These are phyloP conservation scores for Aspergillus sp. DNA, from an alignment of 2,329 filamentous ascomycete species.

Conservation along the genomic window DNA sequence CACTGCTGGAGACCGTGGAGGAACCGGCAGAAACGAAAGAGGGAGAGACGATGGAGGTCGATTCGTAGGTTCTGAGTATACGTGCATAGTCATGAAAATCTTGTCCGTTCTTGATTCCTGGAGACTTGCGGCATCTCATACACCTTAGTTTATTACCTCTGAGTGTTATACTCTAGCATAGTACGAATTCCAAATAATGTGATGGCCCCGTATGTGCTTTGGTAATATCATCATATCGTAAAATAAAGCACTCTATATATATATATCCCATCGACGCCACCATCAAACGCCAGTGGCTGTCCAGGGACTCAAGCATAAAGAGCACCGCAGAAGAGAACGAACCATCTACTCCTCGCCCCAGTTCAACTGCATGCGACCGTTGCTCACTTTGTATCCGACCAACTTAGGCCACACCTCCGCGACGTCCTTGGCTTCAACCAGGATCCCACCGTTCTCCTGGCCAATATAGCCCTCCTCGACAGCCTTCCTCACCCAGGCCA, in stretches of 20 bases:
- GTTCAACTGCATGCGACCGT: constrained; percentile 73
- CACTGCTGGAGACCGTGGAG: constrained; percentile 74
- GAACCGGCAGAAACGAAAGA: constrained; percentile 41
- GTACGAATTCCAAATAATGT: constrained; percentile 11
- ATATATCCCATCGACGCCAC: too few relatives aligned
- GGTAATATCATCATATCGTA: neutral
- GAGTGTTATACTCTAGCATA: constrained; percentile 8
- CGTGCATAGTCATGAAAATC: constrained; percentile 22
- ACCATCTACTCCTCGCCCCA: constrained; percentile 66
- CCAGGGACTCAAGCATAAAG: neutral
- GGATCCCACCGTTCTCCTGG: constrained; percentile 67
- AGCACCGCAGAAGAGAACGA: neutral
- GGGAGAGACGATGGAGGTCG: constrained; percentile 56
- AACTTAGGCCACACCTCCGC: constrained; percentile 71
- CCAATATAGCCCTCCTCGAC: constrained; percentile 76
- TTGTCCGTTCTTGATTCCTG: neutral
- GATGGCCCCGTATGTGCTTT: neutral
- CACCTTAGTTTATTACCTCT: constrained; percentile 1
- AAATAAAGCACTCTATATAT: neutral
- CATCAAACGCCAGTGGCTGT: neutral
- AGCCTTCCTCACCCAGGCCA: constrained; percentile 75
- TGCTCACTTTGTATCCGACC: constrained; percentile 70
- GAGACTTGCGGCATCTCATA: neutral
- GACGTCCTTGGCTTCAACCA: constrained; percentile 71
- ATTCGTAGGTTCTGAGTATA: constrained; percentile 40